A percentile compares a stretch with the other conserved stretches of the same genome.
Conservation (phyloP, 2,329 filamentous ascomycete genomes). For the Colletotrichum sp. region DNA sequence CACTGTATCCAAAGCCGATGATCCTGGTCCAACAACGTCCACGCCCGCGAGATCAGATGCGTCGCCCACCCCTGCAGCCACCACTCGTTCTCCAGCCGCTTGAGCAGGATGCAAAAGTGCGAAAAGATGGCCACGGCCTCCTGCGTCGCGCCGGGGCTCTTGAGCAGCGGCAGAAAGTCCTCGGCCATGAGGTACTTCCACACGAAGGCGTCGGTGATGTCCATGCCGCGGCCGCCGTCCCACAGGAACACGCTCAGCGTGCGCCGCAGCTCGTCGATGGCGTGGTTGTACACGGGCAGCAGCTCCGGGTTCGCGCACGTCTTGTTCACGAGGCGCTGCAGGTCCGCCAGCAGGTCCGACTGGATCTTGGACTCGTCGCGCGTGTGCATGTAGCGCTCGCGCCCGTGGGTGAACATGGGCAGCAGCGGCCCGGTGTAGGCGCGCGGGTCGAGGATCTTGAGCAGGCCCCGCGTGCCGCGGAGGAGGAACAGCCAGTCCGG, state of each 20-base stretch:
- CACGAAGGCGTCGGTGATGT: constrained; percentile 43
- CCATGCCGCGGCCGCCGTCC: constrained; percentile 27
- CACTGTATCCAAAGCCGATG: constrained; percentile 38
- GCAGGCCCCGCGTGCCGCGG: constrained; percentile 30
- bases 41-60: constrained; percentile 36
- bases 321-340: constrained; percentile 24
- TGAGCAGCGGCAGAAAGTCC: constrained; percentile 40
- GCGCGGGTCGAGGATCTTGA: constrained; percentile 24
- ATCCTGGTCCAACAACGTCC: constrained; percentile 38
- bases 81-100: constrained; percentile 37
- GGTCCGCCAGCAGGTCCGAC: constrained; percentile 22
- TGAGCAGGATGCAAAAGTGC: constrained; percentile 36
- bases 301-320: constrained; percentile 22
- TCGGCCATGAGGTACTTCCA: constrained; percentile 43
- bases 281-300: constrained; percentile 23
- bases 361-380: constrained; percentile 11
- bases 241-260: constrained; percentile 20
- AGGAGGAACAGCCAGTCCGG: constrained; percentile 37
- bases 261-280: constrained; percentile 25
- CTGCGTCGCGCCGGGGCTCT: constrained; percentile 26
- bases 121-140: constrained; percentile 39
- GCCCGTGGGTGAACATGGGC: constrained; percentile 28
- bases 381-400: constrained; percentile 23
- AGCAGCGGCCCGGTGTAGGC: constrained; percentile 21
- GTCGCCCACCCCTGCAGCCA: constrained; percentile 41